Conservation (phyloP, 352 stramenopile genomes). For the Phytophthora podocarpi region DNA sequence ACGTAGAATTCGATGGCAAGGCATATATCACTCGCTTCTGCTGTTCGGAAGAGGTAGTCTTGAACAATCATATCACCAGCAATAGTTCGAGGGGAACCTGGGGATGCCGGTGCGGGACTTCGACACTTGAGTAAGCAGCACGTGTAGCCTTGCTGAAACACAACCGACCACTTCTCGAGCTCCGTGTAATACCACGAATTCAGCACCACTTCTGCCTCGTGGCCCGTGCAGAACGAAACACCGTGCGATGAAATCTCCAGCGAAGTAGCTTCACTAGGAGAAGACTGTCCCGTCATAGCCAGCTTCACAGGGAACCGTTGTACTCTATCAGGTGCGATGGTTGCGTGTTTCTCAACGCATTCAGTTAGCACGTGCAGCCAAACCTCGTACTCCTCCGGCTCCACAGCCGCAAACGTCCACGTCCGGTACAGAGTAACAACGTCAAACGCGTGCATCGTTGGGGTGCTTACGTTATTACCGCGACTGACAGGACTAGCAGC, state of each 20-base stretch:
- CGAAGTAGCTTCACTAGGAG: conserved; percentile 45
- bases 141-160: conserved; percentile 51
- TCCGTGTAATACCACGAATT: conserved; percentile 84
- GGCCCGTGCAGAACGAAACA: conserved; percentile 52
- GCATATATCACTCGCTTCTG: conserved; percentile 58
- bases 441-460: conserved; percentile 53
- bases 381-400: conserved; percentile 53
- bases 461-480: background rate
- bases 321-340: conserved; percentile 52
- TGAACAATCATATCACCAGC: conserved; percentile 30
- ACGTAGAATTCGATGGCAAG: conserved; percentile 82
- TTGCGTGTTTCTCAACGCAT: conserved; percentile 58
- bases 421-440: conserved; percentile 76
- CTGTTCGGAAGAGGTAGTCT: conserved; percentile 63
- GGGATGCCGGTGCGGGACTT: conserved; percentile 17
- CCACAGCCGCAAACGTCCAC: conserved; percentile 67
- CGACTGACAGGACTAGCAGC: conserved; percentile 1
- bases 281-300: conserved; percentile 38
- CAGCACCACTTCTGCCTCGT: conserved; percentile 50
- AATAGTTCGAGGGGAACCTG: background rate
- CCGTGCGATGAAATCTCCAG: conserved; percentile 68
- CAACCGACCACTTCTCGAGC: conserved; percentile 78
- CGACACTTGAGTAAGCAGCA: conserved; percentile 69
- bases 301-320: conserved; percentile 58
- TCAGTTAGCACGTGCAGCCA: conserved; percentile 67